These are phyloP conservation scores for Ceratocystis colombiana DNA, from an alignment of 2,329 filamentous ascomycete genomes.

Conservation along the genomic window DNA sequence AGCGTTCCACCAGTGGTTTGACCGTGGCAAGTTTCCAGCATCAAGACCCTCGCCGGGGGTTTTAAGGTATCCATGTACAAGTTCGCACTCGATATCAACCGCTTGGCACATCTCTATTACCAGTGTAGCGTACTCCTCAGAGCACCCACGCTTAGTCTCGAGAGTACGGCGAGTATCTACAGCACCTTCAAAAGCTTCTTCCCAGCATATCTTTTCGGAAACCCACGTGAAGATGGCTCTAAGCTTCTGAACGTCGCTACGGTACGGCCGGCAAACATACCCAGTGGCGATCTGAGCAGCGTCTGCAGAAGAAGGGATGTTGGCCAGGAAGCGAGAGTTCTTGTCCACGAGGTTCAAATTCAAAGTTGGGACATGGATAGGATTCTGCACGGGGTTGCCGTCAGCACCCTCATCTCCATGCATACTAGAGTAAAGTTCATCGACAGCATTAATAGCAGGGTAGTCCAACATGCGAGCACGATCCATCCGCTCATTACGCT, in stretches of 20 bases:
- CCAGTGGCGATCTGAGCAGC: constrained; percentile 74
- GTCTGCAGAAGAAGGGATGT: constrained; percentile 70
- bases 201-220: constrained; percentile 88
- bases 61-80: constrained; percentile 85
- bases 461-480: constrained; percentile 92
- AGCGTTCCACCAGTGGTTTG: constrained; percentile 98
- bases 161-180: constrained; percentile 76
- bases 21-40: constrained; percentile 66
- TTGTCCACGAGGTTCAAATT: constrained; percentile 89
- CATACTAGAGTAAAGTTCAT: constrained; percentile 72
- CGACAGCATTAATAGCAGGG: constrained; percentile 76
- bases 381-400: constrained; percentile 69
- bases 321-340: constrained; percentile 81
- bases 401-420: constrained; percentile 86
- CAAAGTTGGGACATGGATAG: constrained; percentile 68
- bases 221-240: constrained; percentile 97
- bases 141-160: constrained; percentile 70
- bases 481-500: constrained; percentile 73
- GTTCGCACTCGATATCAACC: constrained; percentile 76
- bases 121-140: constrained; percentile 79
- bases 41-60: constrained; percentile 75
- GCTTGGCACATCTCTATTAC: constrained; percentile 90
- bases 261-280: constrained; percentile 86
- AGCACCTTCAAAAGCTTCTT: constrained; percentile 82
- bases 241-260: constrained; percentile 84